These are phyloP conservation scores for Petrea volubilis DNA, from an alignment of 257 asterid genomes.

Conservation along the genomic window DNA sequence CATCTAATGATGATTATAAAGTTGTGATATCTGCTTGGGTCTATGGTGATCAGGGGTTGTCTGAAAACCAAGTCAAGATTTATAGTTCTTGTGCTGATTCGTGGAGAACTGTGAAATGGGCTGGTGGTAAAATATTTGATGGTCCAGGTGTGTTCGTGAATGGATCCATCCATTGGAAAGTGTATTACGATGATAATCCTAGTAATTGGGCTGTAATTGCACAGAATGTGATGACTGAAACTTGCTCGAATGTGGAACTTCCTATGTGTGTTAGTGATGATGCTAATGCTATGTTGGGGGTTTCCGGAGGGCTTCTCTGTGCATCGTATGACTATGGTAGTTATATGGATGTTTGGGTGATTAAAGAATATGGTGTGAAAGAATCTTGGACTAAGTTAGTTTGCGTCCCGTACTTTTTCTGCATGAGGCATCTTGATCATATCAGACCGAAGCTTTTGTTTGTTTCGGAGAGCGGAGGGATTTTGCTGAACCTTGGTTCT, in stretches of 20 bases:
- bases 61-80: constrained; percentile 14
- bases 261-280: not conserved
- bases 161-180: constrained; percentile 39
- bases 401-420: not conserved
- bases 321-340: not conserved
- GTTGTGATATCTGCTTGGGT: constrained; percentile 24
- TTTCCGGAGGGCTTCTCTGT: constrained; percentile 18
- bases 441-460: constrained; percentile 8
- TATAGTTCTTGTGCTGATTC: constrained; percentile 33
- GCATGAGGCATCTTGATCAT: not conserved
- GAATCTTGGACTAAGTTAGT: constrained; percentile 40
- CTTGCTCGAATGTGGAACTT: not conserved
- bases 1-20: constrained; percentile 34
- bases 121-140: constrained; percentile 2
- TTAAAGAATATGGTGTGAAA: constrained; percentile 35
- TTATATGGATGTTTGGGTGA: constrained; percentile 38
- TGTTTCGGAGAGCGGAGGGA: constrained; percentile 25
- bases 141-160: constrained; percentile 18
- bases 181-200: not conserved
- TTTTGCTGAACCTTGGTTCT: constrained; percentile 12
- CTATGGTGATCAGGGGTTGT: not conserved
- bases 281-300: constrained; percentile 2
- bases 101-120: constrained; percentile 24
- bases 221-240: constrained; percentile 17
- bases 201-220: constrained; percentile 21